Percentiles rank a stretch among this genome's conserved stretches.
Conservation (phyloP, 2,329 filamentous ascomycete genomes). For the Pyricularia grisea region DNA sequence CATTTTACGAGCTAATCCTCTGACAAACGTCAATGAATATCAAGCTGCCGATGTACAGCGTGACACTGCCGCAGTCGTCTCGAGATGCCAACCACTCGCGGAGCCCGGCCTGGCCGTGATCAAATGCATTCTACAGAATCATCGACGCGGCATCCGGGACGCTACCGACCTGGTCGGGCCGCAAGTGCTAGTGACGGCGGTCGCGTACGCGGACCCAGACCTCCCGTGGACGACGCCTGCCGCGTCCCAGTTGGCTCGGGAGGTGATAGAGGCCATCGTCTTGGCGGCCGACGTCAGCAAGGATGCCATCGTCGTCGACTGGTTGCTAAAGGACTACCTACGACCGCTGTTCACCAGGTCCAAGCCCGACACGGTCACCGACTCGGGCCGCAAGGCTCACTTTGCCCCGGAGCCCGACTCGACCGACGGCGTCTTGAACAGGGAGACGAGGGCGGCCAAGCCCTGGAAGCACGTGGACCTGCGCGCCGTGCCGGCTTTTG, state of each 20-base stretch:
- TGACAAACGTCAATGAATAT: not conserved
- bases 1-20: not conserved
- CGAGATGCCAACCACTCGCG: conserved; percentile 8
- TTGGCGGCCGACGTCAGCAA: not conserved
- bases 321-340: conserved; percentile 53
- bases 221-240: conserved; percentile 19
- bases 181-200: conserved; percentile 21
- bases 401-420: conserved; percentile 30
- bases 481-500: conserved; percentile 44
- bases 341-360: conserved; percentile 57
- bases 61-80: not conserved
- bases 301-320: conserved; percentile 35
- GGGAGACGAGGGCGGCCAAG: conserved; percentile 33
- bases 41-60: not conserved
- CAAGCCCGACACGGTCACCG: conserved; percentile 42
- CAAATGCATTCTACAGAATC: conserved; percentile 4
- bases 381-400: conserved; percentile 44
- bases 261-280: conserved; percentile 17
- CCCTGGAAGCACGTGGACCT: conserved; percentile 51
- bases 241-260: conserved; percentile 19
- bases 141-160: not conserved
- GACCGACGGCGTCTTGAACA: conserved; percentile 18
- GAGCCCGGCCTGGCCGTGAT: conserved; percentile 11
- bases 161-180: conserved; percentile 7
- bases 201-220: conserved; percentile 20